phyloP scores from a whole-genome alignment of 78 protist genomes.

The Bigelowiella natans region DNA sequence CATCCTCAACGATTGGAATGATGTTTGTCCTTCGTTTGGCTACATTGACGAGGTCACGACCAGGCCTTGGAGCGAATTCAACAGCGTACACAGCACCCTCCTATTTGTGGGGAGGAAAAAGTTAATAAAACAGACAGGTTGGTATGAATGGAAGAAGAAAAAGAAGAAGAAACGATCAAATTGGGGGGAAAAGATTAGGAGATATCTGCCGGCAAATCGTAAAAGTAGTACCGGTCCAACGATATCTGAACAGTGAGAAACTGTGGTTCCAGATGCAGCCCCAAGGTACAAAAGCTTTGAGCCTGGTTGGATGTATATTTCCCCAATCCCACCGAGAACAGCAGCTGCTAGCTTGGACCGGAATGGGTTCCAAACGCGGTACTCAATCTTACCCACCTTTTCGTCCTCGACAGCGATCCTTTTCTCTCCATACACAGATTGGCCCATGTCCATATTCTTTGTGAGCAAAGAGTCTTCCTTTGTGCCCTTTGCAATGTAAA shows the following conservation, averaged over 20 bases:
- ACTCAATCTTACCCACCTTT: constrained; percentile 68
- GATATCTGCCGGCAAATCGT: constrained; percentile 32
- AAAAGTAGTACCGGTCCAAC: constrained; percentile 77
- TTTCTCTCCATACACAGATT: constrained; percentile 97
- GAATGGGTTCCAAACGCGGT: constrained; percentile 99
- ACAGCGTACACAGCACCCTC: constrained; percentile 97
- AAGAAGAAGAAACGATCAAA: not conserved
- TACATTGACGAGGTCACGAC: constrained; percentile 94
- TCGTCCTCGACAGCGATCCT: constrained; percentile 72
- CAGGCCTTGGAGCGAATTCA: constrained; percentile 95
- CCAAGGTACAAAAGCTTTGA: constrained; percentile 97
- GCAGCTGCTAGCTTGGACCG: constrained; percentile 99
- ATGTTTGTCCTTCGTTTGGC: constrained; percentile 97
- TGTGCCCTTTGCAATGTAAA: constrained; percentile 80
- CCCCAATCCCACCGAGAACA: constrained; percentile 87
- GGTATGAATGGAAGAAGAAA: not conserved
- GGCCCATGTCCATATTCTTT: constrained; percentile 85
- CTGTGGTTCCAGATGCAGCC: constrained; percentile 99
- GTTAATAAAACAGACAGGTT: not conserved
- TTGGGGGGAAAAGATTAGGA: not conserved
- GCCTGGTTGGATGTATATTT: constrained; percentile 88
- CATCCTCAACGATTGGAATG: constrained; percentile 99
- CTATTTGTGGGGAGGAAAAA: too few species aligned
- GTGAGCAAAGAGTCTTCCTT: constrained; percentile 82
- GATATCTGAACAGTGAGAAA: constrained; percentile 95